phyloP scores from a whole-genome alignment of 2,329 filamentous ascomycete genomes.

The Coniochaeta sp. region DNA sequence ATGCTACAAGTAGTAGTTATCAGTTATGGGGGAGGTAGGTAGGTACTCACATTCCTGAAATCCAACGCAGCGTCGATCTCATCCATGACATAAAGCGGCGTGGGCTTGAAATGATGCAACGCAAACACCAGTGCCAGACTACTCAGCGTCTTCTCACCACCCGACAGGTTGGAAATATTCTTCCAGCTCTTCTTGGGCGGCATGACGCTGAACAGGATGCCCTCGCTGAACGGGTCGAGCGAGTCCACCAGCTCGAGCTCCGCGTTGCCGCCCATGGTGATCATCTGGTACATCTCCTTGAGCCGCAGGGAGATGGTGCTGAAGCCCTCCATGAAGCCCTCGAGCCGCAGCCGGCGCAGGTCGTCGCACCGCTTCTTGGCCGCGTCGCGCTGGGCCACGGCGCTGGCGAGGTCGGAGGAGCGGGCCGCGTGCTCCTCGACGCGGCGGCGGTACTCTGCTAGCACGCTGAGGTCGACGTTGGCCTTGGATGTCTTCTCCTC shows the following conservation, averaged over 20 bases:
- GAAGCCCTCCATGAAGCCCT: conserved; percentile 98
- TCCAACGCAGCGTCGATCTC: conserved; percentile 98
- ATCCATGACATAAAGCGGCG: conserved; percentile 98
- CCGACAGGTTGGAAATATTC: conserved; percentile 92
- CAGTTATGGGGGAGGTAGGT: no score
- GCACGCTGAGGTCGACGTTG: conserved; percentile 79
- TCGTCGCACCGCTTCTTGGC: conserved; percentile 93
- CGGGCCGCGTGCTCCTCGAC: conserved; percentile 31
- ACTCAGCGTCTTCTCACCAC: conserved; percentile 94
- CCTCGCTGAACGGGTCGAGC: conserved; percentile 92
- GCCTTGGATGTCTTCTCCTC: conserved; percentile 74
- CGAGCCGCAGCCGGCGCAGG: conserved; percentile 78
- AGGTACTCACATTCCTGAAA: conserved; percentile 81
- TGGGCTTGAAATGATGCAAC: conserved; percentile 95
- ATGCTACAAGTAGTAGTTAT: no score
- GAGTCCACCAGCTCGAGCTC: conserved; percentile 96
- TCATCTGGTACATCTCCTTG: conserved; percentile 99
- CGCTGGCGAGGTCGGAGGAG: conserved; percentile 74
- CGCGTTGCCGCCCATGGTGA: conserved; percentile 98
- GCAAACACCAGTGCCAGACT: conserved; percentile 96
- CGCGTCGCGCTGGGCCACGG: conserved; percentile 70
- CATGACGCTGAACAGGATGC: conserved; percentile 97
- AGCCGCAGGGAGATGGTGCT: conserved; percentile 85
- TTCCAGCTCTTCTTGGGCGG: conserved; percentile 99
- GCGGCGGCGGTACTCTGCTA: conserved; percentile 31